Percentiles rank a stretch among this genome's conserved stretches.
Conservation (phyloP, 2,329 filamentous ascomycete genomes). For the Diaporthe sp. region DNA sequence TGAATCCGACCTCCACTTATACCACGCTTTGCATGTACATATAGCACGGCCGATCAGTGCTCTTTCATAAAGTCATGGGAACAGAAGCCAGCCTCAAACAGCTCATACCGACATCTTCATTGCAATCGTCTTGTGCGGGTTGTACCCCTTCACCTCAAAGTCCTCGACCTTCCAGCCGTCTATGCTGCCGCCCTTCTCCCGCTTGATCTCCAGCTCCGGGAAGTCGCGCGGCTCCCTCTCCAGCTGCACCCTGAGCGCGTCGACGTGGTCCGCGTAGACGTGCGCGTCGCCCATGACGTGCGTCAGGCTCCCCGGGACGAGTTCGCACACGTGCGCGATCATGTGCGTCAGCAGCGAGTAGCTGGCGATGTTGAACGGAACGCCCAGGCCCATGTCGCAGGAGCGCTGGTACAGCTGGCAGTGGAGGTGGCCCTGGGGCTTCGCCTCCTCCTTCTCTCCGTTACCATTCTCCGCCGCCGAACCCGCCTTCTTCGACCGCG, state of each 20-base stretch:
- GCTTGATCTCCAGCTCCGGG: slow-evolving; percentile 80
- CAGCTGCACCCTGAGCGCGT: slow-evolving; percentile 86
- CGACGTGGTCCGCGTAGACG: slow-evolving; percentile 92
- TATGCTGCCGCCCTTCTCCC: slow-evolving; percentile 79
- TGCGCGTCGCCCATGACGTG: slow-evolving; percentile 99
- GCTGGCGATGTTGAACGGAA: slow-evolving; percentile 97
- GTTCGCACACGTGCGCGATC: slow-evolving; percentile 87
- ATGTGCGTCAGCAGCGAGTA: slow-evolving; percentile 97
- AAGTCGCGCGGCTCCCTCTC: slow-evolving; percentile 85
- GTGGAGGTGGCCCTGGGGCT: slow-evolving; percentile 78
- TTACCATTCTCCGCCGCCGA: slow-evolving; percentile 43
- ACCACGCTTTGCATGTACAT: background rate
- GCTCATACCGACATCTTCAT: slow-evolving; percentile 97
- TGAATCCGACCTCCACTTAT: background rate
- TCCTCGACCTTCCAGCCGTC: slow-evolving; percentile 93
- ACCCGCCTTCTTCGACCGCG: slow-evolving; percentile 51
- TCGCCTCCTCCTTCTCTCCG: slow-evolving; percentile 45
- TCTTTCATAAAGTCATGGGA: background rate
- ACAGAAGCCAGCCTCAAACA: background rate
- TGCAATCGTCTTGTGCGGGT: slow-evolving; percentile 89
- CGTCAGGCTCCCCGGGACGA: slow-evolving; percentile 88
- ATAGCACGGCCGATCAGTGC: background rate
- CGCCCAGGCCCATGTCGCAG: slow-evolving; percentile 96
- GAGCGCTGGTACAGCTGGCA: slow-evolving; percentile 94
- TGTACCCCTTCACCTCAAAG: slow-evolving; percentile 88